Percentiles rank a stretch among this genome's conserved stretches.
Conservation (phyloP, 2,329 filamentous ascomycete species). For the Calonectria leucothoes region DNA sequence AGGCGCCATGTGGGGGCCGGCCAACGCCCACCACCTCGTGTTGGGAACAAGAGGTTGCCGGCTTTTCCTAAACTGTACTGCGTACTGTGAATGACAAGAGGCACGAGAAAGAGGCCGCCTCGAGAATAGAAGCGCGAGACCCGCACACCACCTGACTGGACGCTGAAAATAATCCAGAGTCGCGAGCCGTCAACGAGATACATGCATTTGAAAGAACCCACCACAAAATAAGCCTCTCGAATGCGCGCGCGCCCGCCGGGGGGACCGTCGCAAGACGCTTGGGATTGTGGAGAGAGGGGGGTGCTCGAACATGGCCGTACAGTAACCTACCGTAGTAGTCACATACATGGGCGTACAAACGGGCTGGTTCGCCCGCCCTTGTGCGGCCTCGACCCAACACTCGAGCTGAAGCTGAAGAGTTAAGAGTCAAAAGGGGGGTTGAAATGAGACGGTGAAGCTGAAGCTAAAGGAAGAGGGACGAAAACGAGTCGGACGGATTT, state of each 20-base stretch:
- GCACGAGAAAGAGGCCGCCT: neutral
- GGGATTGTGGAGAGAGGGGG: neutral
- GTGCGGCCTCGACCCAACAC: neutral
- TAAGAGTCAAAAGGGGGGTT: neutral
- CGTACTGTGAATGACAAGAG: neutral
- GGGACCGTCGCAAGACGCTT: neutral
- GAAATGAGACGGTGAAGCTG: neutral
- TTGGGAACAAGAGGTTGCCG: neutral
- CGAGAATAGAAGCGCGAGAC: constrained; percentile 7
- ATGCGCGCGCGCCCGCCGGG: neutral
- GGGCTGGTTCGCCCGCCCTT: neutral
- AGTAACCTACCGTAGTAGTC: too few species aligned
- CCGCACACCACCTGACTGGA: neutral
- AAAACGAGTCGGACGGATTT: neutral
- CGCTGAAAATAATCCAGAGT: neutral
- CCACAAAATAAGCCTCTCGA: neutral
- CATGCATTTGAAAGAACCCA: too few species aligned
- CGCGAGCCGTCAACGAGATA: neutral
- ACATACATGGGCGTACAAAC: neutral
- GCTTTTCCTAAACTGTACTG: neutral
- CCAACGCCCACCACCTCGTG: constrained; percentile 17
- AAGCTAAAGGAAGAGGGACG: neutral
- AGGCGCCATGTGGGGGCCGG: constrained; percentile 12
- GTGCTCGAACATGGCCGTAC: neutral
- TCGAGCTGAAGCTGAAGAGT: neutral